Evolutionary conservation across 768 basidiomycete species (phyloP).

Genomic region (Erythrobasidium yunnanense): DNA sequence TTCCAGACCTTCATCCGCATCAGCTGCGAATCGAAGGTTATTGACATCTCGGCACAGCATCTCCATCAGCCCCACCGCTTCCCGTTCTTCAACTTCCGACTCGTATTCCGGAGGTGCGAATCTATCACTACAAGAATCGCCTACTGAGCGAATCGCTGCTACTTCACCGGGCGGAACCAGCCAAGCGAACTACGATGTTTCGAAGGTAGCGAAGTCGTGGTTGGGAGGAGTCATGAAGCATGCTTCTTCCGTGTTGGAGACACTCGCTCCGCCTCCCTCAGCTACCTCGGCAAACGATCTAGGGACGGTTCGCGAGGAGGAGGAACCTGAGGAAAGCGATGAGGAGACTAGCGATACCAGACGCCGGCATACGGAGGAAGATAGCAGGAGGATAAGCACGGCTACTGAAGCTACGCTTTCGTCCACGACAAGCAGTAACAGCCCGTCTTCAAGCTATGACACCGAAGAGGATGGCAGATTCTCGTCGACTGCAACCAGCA

Average conservation of each 20-base stretch:
- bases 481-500: not conserved
- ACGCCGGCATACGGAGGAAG: not conserved
- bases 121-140: slow-evolving; percentile 3
- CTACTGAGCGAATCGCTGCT: not conserved
- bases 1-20: not conserved
- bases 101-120: slow-evolving; percentile 2
- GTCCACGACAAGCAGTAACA: not conserved
- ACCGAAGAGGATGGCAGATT: slow-evolving; percentile 9
- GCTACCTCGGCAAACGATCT: not conserved
- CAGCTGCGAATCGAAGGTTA: not conserved
- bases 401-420: not conserved
- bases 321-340: slow-evolving; percentile 18
- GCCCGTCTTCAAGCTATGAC: not conserved
- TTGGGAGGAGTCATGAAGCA: slow-evolving; percentile 24
- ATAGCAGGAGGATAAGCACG: not conserved
- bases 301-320: slow-evolving; percentile 10
- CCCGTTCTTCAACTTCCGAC: not conserved
- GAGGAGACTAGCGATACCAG: too few relatives aligned
- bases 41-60: slow-evolving; percentile 9
- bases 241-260: slow-evolving; percentile 1
- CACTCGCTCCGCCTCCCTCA: slow-evolving; percentile 10
- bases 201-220: slow-evolving; percentile 24
- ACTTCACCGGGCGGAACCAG: not conserved
- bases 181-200: slow-evolving; percentile 2
- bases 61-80: not conserved